A percentile compares a stretch with the other conserved stretches of the same genome.
Evolutionary conservation across 2,329 filamentous ascomycete species (phyloP).

Genomic region (Phaeosphaeria sp.): DNA sequence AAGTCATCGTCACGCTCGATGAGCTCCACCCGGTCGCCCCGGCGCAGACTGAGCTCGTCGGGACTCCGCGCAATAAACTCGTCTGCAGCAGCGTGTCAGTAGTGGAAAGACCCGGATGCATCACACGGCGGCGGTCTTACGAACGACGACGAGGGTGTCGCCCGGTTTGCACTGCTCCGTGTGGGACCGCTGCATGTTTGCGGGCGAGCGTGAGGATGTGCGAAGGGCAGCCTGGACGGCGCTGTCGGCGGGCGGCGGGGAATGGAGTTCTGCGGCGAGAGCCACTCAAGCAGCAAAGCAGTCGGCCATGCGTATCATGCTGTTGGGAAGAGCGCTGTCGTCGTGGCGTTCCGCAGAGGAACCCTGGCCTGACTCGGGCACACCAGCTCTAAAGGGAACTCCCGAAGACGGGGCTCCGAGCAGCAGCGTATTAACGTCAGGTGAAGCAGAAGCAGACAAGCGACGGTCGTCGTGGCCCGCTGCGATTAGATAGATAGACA

Average conservation of each 20-base stretch:
- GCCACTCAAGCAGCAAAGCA: conserved; percentile 15
- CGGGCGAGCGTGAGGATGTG: conserved; percentile 7
- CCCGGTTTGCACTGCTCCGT: conserved; percentile 65
- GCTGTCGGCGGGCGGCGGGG: conserved; percentile 4
- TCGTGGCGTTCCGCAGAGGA: neutral
- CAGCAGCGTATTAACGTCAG: no score
- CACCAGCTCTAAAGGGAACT: neutral
- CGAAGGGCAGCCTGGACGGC: neutral
- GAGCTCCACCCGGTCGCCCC: conserved; percentile 83
- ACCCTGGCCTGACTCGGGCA: neutral
- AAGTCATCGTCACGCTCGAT: conserved; percentile 89
- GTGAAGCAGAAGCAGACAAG: no score
- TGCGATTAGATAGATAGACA: neutral
- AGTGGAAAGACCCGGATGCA: neutral
- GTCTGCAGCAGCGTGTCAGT: conserved; percentile 61
- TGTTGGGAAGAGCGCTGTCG: neutral
- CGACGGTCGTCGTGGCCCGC: neutral
- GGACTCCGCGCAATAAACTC: conserved; percentile 91
- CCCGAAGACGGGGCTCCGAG: neutral
- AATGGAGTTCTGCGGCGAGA: conserved; percentile 1
- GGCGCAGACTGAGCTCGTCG: conserved; percentile 87
- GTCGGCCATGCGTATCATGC: conserved; percentile 8
- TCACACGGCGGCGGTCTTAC: conserved; percentile 59
- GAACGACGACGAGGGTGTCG: conserved; percentile 74
- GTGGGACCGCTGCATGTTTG: conserved; percentile 43